Evolutionary conservation across 2,329 filamentous ascomycete genomes (phyloP).

Genomic region (Clonostachys byssicola): DNA sequence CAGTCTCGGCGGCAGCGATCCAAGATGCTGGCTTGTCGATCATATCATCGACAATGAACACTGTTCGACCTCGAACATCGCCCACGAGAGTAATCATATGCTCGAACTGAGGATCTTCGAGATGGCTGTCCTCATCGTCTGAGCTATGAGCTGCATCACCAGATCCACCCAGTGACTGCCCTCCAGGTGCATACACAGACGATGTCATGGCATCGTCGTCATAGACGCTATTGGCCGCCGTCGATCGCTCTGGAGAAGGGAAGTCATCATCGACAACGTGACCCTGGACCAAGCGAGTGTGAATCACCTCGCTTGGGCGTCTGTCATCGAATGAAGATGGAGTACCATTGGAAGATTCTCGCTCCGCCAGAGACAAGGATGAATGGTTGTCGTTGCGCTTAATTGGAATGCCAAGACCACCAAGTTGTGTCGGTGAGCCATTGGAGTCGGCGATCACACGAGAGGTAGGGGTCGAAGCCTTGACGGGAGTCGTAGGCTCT

Average conservation of each 20-base stretch:
- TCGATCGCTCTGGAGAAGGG: slow-evolving; percentile 70
- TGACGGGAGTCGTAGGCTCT: slow-evolving; percentile 10
- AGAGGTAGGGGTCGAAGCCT: slow-evolving; percentile 11
- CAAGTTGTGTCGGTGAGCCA: slow-evolving; percentile 34
- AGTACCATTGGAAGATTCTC: slow-evolving; percentile 3
- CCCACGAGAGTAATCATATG: slow-evolving; percentile 98
- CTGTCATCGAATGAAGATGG: slow-evolving; percentile 65
- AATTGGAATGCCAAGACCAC: not conserved
- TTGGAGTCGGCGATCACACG: slow-evolving; percentile 33
- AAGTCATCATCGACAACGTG: slow-evolving; percentile 95
- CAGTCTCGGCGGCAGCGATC: slow-evolving; percentile 96
- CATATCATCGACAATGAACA: slow-evolving; percentile 98
- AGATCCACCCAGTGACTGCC: slow-evolving; percentile 72
- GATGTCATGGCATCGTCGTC: slow-evolving; percentile 86
- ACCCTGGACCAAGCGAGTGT: slow-evolving; percentile 84
- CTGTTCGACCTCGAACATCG: slow-evolving; percentile 81
- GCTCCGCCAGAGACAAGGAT: not conserved
- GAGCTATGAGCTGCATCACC: slow-evolving; percentile 78
- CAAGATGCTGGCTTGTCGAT: slow-evolving; percentile 96
- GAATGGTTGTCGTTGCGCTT: not conserved
- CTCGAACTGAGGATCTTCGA: slow-evolving; percentile 76
- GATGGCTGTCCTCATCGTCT: slow-evolving; percentile 91
- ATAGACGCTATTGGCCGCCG: slow-evolving; percentile 58
- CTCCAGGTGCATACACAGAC: slow-evolving; percentile 68
- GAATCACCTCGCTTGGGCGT: slow-evolving; percentile 84